Base-by-base conservation (phyloP, 768 basidiomycete species). In the Heimioporus sp. region DNA sequence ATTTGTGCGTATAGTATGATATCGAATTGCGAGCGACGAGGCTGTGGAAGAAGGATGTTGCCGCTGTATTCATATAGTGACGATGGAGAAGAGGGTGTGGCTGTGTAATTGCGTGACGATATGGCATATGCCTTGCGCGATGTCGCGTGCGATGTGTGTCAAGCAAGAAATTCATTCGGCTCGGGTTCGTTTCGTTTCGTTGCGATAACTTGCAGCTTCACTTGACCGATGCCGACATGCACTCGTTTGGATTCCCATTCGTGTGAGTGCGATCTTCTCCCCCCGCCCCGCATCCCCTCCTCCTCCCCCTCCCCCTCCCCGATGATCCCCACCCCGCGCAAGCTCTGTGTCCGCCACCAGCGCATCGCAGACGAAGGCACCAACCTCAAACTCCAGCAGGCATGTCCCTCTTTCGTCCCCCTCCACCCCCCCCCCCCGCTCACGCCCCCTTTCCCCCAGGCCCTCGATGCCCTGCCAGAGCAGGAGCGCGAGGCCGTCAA, bases 311-410 rank as follows among this genome's bases (percentile, higher is more conserved):
- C 71, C 2, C 67, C 67, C n/a, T n/a, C n/a, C n/a, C n/a, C n/a
- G n/a, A n/a, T n/a, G 24, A 24, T 24, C 13, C 65, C 71, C 0
- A 59, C 73, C 11, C 73, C 48, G 0, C 77, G 90, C 43, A 96
- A 92, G 72, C 79, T 97, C 16, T 98, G 95, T 66, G 85, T 94
- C 6, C 74, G 95, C 31, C 96, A 98, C 71, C 91, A 95, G 73
- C 80, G 95, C 43, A 98, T 96, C 86, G 96, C 96, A 6, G 93
- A 98, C 74, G 85, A 96, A 71, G 92, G 92, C 13, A 94, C 90
- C 20, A 97, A 90, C 68, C 74, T 91, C 54, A 93, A 87, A 73
- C 78, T 98, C 8, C 96, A 98, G 69, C 84, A 87, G 76, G 95
- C 92, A 71, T 30, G 51, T 52, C 38, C 13, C 24, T 3, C n/a